Evolutionary conservation across 2,329 filamentous ascomycete genomes (phyloP), one percentile per base, ranked within the genome.

Genomic region (Hawksworthiomyces lignivorus): DNA sequence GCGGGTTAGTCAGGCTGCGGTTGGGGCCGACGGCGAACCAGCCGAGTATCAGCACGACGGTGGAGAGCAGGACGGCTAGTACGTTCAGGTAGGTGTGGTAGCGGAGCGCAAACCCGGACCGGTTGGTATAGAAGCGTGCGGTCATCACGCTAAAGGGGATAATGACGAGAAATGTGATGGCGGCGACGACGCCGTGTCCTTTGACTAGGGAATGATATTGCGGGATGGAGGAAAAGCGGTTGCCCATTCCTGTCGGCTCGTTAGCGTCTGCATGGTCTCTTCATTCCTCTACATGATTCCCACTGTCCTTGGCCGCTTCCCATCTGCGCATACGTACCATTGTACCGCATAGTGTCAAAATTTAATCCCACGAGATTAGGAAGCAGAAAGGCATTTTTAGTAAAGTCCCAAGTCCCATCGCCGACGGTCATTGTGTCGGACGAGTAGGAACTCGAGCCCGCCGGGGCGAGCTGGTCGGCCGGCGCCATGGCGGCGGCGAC

Each of bases 201-300:
- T 71, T 64, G 42, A 94, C 74, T 34, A 90, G 69, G 21, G 61
- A 65, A 54, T 86, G 82, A 57, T 94, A 94, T 54, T 84, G 74
- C 10, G 70, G 58, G 48, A 87, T 62, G 10, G 74, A 75, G 38
- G 75, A 70, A 60, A 90, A 90, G 45, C 85, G 80, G 58, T 88
- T 89, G 45, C 79, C 84, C 85, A 90, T 89, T 59, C 85, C 83
- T 86, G 49, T 11, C n/a, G n/a, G n/a, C n/a, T n/a, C n/a, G n/a
- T n/a, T n/a, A n/a, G n/a, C n/a, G n/a, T n/a, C n/a, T n/a, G n/a
- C n/a, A n/a, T n/a, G n/a, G n/a, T n/a, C n/a, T n/a, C n/a, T n/a
- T n/a, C n/a, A n/a, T n/a, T n/a, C n/a, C n/a, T n/a, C n/a, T n/a
- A n/a, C n/a, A n/a, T n/a, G n/a, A n/a, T n/a, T n/a, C n/a, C n/a